A percentile compares a stretch with the other conserved stretches of the same genome.
These are phyloP conservation scores for Fusarium chlamydosporum DNA, from an alignment of 2,329 filamentous ascomycete genomes.

Conservation along the genomic window DNA sequence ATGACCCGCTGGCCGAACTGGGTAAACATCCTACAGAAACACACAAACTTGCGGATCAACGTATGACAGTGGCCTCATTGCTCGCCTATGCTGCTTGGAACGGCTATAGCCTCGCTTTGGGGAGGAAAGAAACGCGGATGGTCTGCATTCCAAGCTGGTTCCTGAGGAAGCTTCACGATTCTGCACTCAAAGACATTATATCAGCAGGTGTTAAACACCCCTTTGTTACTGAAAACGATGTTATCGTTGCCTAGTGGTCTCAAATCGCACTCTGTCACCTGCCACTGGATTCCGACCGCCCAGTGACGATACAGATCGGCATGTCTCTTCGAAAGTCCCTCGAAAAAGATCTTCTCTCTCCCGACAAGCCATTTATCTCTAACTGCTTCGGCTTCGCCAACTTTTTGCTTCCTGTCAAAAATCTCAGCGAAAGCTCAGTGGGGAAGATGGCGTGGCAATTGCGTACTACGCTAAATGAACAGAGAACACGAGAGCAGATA, in stretches of 20 bases:
- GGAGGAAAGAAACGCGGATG: slow-evolving; percentile 28
- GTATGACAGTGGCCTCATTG: neutral
- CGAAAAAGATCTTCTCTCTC: neutral
- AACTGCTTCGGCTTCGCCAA: slow-evolving; percentile 5
- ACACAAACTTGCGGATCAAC: neutral
- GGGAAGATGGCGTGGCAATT: neutral
- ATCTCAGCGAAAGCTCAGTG: accelerated
- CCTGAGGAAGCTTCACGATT: neutral
- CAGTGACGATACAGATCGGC: slow-evolving; percentile 1
- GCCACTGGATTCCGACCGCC: neutral
- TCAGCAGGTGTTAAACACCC: neutral
- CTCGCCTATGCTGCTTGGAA: slow-evolving; percentile 11
- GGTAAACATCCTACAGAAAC: neutral
- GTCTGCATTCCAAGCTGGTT: slow-evolving; percentile 25
- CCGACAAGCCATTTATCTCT: neutral
- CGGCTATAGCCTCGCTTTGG: slow-evolving; percentile 7
- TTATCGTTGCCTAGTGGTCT: slow-evolving; percentile 25
- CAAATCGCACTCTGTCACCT: slow-evolving; percentile 12
- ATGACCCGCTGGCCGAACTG: slow-evolving; percentile 17
- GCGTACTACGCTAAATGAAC: neutral
- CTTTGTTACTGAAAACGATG: slow-evolving; percentile 30
- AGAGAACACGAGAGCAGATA: neutral
- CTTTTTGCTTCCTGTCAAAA: neutral
- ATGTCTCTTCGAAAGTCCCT: slow-evolving; percentile 15
- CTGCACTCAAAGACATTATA: neutral